A percentile compares a stretch with the other conserved stretches of the same genome.
These are phyloP conservation scores for Violaceomyces palustris DNA, from an alignment of 1,284 basidiomycete species.

Conservation along the genomic window DNA sequence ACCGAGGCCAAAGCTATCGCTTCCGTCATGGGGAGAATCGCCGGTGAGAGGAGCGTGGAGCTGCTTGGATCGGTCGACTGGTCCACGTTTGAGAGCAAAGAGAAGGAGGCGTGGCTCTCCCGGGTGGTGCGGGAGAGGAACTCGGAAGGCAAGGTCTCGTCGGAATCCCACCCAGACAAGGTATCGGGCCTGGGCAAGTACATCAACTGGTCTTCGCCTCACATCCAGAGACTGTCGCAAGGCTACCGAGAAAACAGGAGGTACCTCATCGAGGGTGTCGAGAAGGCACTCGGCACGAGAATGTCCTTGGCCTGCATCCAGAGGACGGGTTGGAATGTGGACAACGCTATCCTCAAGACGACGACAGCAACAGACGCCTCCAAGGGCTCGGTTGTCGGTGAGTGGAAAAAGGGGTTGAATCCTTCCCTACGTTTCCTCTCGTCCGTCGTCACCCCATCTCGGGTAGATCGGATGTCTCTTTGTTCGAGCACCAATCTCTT, in stretches of 20 bases:
- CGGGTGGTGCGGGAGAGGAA: no score
- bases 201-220: conserved; percentile 22
- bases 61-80: conserved; percentile 12
- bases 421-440: background rate
- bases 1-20: no score
- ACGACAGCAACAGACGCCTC: background rate
- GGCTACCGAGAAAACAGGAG: conserved; percentile 16
- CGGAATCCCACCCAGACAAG: conserved; percentile 28
- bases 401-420: background rate
- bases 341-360: background rate
- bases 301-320: conserved; percentile 12
- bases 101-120: conserved; percentile 22
- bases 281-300: conserved; percentile 9
- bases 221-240: conserved; percentile 20
- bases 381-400: background rate
- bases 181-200: conserved; percentile 11
- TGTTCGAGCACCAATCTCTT: background rate
- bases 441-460: background rate
- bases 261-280: conserved; percentile 16
- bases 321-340: conserved; percentile 9
- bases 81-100: conserved; percentile 14
- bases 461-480: background rate
- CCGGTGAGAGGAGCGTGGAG: conserved; percentile 10
- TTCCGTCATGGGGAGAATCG: no score
- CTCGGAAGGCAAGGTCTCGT: no score